Percentiles rank a stretch among this genome's conserved stretches.
Evolutionary conservation across 192 early-diverging fungal species (phyloP).

Genomic region (Borealophlyctis nickersoniae): DNA sequence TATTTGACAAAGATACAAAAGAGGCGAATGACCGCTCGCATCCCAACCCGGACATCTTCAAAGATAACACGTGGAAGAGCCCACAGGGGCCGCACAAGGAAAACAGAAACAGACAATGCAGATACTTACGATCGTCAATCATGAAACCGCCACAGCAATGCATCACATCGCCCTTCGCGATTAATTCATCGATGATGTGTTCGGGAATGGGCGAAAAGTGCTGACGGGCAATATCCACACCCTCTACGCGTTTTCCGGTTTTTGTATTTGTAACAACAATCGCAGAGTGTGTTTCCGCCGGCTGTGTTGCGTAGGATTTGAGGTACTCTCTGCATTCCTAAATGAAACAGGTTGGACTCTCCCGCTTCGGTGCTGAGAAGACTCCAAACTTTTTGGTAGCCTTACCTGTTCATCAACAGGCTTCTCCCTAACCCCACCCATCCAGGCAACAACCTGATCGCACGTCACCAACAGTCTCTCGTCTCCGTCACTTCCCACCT

Average conservation of each 20-base stretch:
- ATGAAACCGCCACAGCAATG: constrained; percentile 49
- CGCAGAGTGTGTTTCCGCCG: constrained; percentile 40
- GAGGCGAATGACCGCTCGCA: too few relatives aligned
- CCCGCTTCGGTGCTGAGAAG: too few relatives aligned
- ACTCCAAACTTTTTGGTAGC: too few relatives aligned
- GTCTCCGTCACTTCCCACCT: constrained; percentile 11
- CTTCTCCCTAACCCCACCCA: constrained; percentile 47
- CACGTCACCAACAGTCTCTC: constrained; percentile 23
- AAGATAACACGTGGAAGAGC: too few relatives aligned
- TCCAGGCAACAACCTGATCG: constrained; percentile 48
- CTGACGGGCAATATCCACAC: constrained; percentile 42
- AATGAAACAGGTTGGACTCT: not conserved
- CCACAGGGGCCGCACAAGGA: too few relatives aligned
- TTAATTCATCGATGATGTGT: constrained; percentile 38
- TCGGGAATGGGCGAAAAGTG: constrained; percentile 38
- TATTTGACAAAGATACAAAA: too few relatives aligned
- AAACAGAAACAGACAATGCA: constrained; percentile 9
- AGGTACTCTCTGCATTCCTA: constrained; percentile 39
- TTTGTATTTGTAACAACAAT: constrained; percentile 44
- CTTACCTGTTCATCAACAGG: constrained; percentile 27
- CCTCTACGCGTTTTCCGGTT: constrained; percentile 30
- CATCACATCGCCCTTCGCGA: constrained; percentile 44
- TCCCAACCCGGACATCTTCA: too few relatives aligned
- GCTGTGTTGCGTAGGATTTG: constrained; percentile 27
- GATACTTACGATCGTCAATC: constrained; percentile 45